A percentile compares a stretch with the other conserved stretches of the same genome.
phyloP scores from a whole-genome alignment of 2,329 filamentous ascomycete genomes.

The Alternaria incomplexa region DNA sequence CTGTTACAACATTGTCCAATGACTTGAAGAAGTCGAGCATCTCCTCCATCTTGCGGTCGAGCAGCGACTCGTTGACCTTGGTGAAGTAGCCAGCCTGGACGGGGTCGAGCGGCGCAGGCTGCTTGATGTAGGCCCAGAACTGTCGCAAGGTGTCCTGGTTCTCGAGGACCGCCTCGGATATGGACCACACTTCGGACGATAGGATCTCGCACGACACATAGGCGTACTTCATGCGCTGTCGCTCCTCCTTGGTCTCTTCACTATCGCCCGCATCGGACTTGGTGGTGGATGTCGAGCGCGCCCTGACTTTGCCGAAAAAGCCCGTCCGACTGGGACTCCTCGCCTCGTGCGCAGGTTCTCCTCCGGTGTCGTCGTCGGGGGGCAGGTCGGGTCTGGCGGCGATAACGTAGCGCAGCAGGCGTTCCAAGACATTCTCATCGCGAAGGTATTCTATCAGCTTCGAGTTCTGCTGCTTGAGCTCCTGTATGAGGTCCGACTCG shows the following conservation, averaged over 20 bases:
- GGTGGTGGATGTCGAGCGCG: constrained; percentile 52
- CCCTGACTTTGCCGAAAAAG: constrained; percentile 56
- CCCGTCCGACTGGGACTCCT: constrained; percentile 42
- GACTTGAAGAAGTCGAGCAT: constrained; percentile 92
- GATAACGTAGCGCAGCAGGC: constrained; percentile 88
- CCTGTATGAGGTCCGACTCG: constrained; percentile 94
- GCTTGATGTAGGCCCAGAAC: constrained; percentile 91
- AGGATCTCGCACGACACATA: constrained; percentile 93
- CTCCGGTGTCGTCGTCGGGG: constrained; percentile 42
- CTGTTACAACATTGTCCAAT: constrained; percentile 78
- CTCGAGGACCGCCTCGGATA: constrained; percentile 89
- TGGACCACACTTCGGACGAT: constrained; percentile 95
- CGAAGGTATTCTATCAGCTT: constrained; percentile 96
- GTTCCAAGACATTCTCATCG: constrained; percentile 82
- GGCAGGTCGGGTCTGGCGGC: constrained; percentile 67
- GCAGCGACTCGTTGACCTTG: constrained; percentile 96
- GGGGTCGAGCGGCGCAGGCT: constrained; percentile 84
- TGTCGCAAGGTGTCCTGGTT: constrained; percentile 77
- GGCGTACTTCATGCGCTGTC: constrained; percentile 90
- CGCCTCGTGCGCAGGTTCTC: constrained; percentile 55
- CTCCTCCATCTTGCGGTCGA: constrained; percentile 97
- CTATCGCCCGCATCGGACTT: constrained; percentile 52
- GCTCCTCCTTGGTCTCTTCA: constrained; percentile 78
- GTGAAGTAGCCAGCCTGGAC: constrained; percentile 97
- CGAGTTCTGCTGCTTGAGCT: constrained; percentile 97